Base-by-base conservation (phyloP, 2,329 filamentous ascomycete genomes). In the Colletotrichum musicola region DNA sequence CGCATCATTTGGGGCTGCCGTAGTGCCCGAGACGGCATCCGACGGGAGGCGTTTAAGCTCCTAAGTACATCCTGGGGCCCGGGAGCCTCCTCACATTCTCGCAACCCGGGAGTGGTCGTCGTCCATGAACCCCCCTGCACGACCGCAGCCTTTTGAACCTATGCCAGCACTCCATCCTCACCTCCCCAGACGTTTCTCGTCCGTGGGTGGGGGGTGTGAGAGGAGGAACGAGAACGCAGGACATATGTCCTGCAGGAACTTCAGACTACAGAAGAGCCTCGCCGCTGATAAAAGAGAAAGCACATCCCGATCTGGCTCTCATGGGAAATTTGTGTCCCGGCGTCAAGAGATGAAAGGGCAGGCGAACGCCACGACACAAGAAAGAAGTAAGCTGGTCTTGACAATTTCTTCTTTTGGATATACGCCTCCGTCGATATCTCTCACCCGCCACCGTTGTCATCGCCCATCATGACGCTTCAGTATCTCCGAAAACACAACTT, bases 401-500 rank as follows among this genome's bases (percentile, higher is more conserved):
- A 60, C 27, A 50, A 47, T 27, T 42, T 49, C 47, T 55, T 60
- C 61, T 55, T 68, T 68, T 50, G 55, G 65, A 78, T 35, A 35
- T 35, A 35, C 30, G 30, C 30, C 7, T 35, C 7, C 30, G 30
- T 35, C 30, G 30, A 35, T 35, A 35, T 35, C 30, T 35, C 30
- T 10, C 30, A 35, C 30, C 30, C 7, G 30, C 30, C 30, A 9
- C 10, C 30, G 30, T 49, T 22, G n/a, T 22, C 18, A 6, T n/a
- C 56, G 57, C 47, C 44, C 64, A 71, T 53, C 55, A 71, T 69
- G 70, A 71, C 64, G 61, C 12, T 71, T 35, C 18, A 13, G 1
- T 73, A 64, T 22, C 27, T 73, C 9, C 53, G 46, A 30, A 38
- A 60, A 6, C 72, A 69, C 62, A 74, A 74, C 57, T 68, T 71